These are phyloP conservation scores for Penicillium waksmanii DNA, from an alignment of 495 filamentous ascomycete species.

Conservation along the genomic window DNA sequence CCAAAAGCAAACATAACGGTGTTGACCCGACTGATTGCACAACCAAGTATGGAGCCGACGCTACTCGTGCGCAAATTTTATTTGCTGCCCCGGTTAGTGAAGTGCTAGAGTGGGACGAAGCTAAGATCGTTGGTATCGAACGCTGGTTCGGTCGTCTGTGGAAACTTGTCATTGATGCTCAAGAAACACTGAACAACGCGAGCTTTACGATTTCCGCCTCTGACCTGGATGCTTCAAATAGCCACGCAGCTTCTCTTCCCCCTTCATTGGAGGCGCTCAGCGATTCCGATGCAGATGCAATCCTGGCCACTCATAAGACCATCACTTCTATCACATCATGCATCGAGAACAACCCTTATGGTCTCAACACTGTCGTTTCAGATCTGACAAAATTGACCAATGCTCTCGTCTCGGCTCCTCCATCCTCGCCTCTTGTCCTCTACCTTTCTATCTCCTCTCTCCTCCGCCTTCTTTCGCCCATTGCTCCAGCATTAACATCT, in stretches of 20 bases:
- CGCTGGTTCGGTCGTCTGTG: slow-evolving; percentile 75
- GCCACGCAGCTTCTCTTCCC: slow-evolving; percentile 31
- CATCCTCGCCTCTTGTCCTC: slow-evolving; percentile 35
- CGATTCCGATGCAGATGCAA: slow-evolving; percentile 59
- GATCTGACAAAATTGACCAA: slow-evolving; percentile 83
- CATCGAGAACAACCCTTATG: slow-evolving; percentile 66
- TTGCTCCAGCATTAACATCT: slow-evolving; percentile 76
- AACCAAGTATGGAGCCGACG: slow-evolving; percentile 75
- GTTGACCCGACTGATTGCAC: slow-evolving; percentile 80
- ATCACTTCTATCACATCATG: slow-evolving; percentile 69
- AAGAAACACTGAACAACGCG: slow-evolving; percentile 28
- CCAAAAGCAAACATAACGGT: slow-evolving; percentile 93
- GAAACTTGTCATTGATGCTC: slow-evolving; percentile 54
- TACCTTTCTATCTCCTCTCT: slow-evolving; percentile 53
- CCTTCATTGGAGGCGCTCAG: slow-evolving; percentile 36
- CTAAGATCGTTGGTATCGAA: slow-evolving; percentile 78
- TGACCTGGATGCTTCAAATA: slow-evolving; percentile 22
- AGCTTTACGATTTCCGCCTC: slow-evolving; percentile 24
- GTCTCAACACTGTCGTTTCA: slow-evolving; percentile 80
- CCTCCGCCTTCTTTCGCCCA: slow-evolving; percentile 72
- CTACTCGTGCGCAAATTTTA: slow-evolving; percentile 81
- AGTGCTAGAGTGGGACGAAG: slow-evolving; percentile 84
- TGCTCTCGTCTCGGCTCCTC: slow-evolving; percentile 47
- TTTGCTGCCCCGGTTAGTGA: slow-evolving; percentile 85
- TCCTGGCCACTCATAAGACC: slow-evolving; percentile 66